phyloP scores from a whole-genome alignment of 2,329 filamentous ascomycete species.

The Aspergillus intermedius region DNA sequence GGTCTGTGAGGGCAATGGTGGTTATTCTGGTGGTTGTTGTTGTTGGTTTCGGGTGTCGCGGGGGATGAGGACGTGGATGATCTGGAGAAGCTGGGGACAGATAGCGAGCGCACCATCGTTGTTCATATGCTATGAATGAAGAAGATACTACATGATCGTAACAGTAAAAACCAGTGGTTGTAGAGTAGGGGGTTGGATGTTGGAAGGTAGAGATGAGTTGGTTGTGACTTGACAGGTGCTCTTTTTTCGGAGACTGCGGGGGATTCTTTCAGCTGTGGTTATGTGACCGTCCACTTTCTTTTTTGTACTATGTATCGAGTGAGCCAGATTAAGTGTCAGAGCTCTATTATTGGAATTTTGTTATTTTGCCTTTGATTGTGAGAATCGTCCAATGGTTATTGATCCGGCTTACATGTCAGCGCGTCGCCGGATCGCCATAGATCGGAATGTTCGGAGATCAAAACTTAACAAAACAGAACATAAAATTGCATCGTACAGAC shows the following conservation, averaged over 20 bases:
- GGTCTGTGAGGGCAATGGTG: constrained; percentile 5
- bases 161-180: background rate
- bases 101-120: constrained; percentile 35
- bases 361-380: too few relatives aligned
- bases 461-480: background rate
- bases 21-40: constrained; percentile 8
- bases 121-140: background rate
- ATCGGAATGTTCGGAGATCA: too few relatives aligned
- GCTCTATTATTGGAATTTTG: too few relatives aligned
- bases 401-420: too few relatives aligned
- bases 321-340: too few relatives aligned
- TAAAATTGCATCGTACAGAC: background rate
- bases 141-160: constrained; percentile 28
- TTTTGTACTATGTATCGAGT: background rate
- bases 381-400: too few relatives aligned
- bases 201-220: background rate
- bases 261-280: background rate
- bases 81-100: constrained; percentile 31
- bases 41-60: constrained; percentile 20
- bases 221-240: background rate
- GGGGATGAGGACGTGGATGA: constrained; percentile 18
- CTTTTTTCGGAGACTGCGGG: background rate
- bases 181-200: background rate
- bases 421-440: too few relatives aligned
- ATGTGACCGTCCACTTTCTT: background rate